Base-by-base conservation (phyloP, 495 filamentous ascomycete species). In the Penicillium soppii region DNA sequence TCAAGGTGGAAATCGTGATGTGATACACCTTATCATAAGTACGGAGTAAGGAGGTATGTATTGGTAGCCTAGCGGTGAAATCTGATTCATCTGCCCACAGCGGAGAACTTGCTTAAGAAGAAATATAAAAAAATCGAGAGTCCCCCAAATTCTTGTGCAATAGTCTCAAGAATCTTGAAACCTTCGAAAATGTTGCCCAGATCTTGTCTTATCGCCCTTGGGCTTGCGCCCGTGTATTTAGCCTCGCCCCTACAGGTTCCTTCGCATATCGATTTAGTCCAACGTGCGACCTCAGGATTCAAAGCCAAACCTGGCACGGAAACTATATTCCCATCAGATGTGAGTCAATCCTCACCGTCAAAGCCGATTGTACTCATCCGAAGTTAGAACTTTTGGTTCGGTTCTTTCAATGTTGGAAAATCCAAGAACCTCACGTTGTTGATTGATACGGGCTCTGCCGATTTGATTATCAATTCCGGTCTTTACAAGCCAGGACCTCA, bases 391-490 rank as follows among this genome's bases (percentile, higher is more conserved):
- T 39, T 39, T 12, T 39, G 36, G 36, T 39, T 39, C 16, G 36
- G 36, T 7, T 39, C 36, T 17, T 39, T 39, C 6, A 16, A 39
- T 39, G 17, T 39, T 12, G 36, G 36, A 19, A 21, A 3, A 5
- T 20, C 36, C 5, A 39, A 39, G 6, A 39, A 39, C 17, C 9
- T 39, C 19, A 20, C 36, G 2, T 8, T 39, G 17, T 39, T 39
- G 36, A 21, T 39, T 8, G 36, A 58, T 22, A 58, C 55, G 5
- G 55, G 50, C 8, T 58, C 50, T 0, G 33, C 50, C 9, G 55
- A 58, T 39, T 21, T 54, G 8, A 55, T 59, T n/a, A 10, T 59
- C 7, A 59, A 55, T 23, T 43, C 47, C 7, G 56, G 56, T 15
- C 9, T 33, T 17, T 59, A 55, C 26, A 48, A 40, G 17, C 8